These are phyloP conservation scores for Gyromitra esculenta DNA, from an alignment of 2,329 filamentous ascomycete species.

Conservation along the genomic window DNA sequence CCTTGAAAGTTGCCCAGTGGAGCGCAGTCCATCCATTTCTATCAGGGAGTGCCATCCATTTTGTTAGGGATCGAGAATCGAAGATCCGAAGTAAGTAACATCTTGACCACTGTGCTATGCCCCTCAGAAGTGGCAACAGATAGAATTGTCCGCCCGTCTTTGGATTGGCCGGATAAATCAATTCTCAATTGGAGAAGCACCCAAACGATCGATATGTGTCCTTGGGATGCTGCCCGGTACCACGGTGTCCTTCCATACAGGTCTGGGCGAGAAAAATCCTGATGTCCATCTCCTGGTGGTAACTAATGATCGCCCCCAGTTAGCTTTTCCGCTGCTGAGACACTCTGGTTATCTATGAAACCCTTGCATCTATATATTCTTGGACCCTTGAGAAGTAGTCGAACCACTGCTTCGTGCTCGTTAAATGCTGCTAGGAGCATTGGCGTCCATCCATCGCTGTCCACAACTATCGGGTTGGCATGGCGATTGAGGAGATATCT, in stretches of 20 bases:
- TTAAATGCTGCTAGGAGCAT: background rate
- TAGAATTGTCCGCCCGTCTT: conserved; percentile 1
- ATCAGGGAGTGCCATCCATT: background rate
- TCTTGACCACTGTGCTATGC: background rate
- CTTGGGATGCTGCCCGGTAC: background rate
- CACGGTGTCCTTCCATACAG: background rate
- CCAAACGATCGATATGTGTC: background rate
- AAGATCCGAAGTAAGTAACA: background rate
- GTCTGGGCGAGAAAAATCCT: background rate
- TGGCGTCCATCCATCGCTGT: background rate
- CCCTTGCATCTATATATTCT: no score
- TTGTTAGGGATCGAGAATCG: background rate
- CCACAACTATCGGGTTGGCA: background rate
- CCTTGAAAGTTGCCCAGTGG: background rate
- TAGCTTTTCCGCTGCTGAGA: background rate
- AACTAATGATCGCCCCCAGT: background rate
- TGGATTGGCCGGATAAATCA: background rate
- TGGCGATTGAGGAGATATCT: background rate
- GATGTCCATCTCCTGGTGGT: background rate
- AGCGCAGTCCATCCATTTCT: background rate
- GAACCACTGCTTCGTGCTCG: background rate
- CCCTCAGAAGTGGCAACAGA: conserved; percentile 9
- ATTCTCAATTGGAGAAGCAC: background rate
- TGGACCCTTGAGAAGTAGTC: background rate
- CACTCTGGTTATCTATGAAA: background rate